Base-by-base conservation (phyloP, 2,329 filamentous ascomycete species). In the Beauveria caledonica region DNA sequence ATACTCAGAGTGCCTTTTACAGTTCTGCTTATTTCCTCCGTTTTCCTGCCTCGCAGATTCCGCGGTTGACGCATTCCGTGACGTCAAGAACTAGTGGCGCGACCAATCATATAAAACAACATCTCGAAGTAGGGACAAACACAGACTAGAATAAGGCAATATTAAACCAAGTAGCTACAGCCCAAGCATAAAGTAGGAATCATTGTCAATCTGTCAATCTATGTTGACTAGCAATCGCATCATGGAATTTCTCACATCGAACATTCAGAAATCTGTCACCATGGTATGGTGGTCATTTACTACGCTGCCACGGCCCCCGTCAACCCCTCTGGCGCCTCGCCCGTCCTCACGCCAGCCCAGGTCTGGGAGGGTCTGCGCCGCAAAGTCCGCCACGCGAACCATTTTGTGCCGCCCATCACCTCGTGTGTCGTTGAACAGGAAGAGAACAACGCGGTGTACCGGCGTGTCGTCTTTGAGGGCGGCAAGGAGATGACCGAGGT, bases 221-320 rank as follows among this genome's bases (percentile, higher is more conserved):
- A 36, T 2, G 2, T 36, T 36, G 13, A 13, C 33, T 15, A 13
- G 2, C 33, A 36, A 36, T 36, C 11, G 33, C 33, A 36, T 15
- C 33, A 15, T 13, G 2, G 15, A 11, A 33, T 33, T 33, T 33
- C 27, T 5, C 48, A 13, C 15, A 19, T 21, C 17, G 0, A 29
- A 1, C 3, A 15, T 19, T 4, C 11, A 3, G 25, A 19, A 6
- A 17, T 15, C 23, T 39, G 8, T 21, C 57, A 54, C 17, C 27
- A 60, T 62, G 61, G 17, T n/a, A 60, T 62, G 61, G 17, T n/a
- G 17, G 17, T 52, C 21, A 21, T 62, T 3, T 40, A 62, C 51
- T 52, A 70, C 53, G 67, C 64, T 59, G 70, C 68, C 63, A 69
- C 69, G 0, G 66, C 68, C 3, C 69, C 68, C 55, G 65, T 69